Evolutionary conservation across 129 eudicot genomes (phyloP), one percentile per base, ranked within the genome.

Genomic region (Pittosporum tobira): DNA sequence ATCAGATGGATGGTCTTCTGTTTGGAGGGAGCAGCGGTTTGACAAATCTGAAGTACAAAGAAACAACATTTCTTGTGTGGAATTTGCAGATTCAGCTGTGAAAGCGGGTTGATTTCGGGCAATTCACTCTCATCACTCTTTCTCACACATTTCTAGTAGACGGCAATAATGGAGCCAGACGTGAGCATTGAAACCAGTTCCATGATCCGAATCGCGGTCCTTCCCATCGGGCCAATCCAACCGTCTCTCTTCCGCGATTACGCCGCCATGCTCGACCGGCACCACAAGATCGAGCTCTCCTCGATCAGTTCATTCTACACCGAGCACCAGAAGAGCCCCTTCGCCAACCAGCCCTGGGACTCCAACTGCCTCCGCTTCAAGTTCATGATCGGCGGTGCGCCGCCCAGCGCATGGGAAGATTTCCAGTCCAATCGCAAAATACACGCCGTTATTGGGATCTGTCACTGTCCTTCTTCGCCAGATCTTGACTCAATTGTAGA

Each of bases 351-450:
- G 66, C 95, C 94, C 2, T 91, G 98, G 98, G 95, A 86, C 9
- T 70, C 87, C 38, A 95, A 95, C 16, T 65, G 69, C 70, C 80
- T 91, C 23, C 71, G 83, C 3, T 86, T 83, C 77, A 86, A 81
- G 76, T 91, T 83, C 75, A 79, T 91, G 48, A 68, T 84, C 43
- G 95, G 90, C 1, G 98, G 95, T 34, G 73, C 95, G 0, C 87
- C 95, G 15, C 84, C 87, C 0, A 77, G 87, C 30, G 94, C 98
- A 0, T 91, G 98, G 98, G 98, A 91, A 61, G 98, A 91, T 62
- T 91, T 91, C 57, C 98, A 91, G 59, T 83, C 94, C 18, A 83
- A 81, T 51, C 81, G 98, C 11, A 91, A 91, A 65, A 81, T 80
- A 23, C 84, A 80, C 15, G 87, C 71, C 9, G 87, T 91, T 19